Base-by-base conservation (phyloP, 768 basidiomycete genomes). In the Dioszegia aurantiaca region DNA sequence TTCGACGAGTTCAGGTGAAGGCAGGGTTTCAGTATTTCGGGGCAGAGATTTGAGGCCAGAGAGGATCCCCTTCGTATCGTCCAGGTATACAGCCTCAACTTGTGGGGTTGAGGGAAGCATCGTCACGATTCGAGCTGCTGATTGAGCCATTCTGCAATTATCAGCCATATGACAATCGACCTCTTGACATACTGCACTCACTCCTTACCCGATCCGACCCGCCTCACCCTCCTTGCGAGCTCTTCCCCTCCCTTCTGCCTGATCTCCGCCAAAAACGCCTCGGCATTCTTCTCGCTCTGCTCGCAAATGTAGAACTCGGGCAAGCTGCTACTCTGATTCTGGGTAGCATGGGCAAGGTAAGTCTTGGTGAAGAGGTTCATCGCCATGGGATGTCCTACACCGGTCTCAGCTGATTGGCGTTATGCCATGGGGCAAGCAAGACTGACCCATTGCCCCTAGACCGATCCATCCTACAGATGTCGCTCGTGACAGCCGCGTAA, bases 51-150 rank as follows among this genome's bases (percentile, higher is more conserved):
- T 78, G 46, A 94, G 78, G 0, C 84, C 81, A 3, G 86, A 81
- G 56, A 89, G 78, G 52, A 93, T 83, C 0, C 85, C 86, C n/a
- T 78, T 78, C 45, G 77, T 76, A 6, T 42, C 11, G 30, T 81
- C 80, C 21, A 80, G 69, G 74, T 92, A 94, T 10, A 92, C 91
- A 48, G 80, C 77, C 51, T 83, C 80, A 40, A 95, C 91, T 64
- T 97, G 87, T 0, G 90, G 88, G 6, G 90, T 89, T 0, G 90
- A 92, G 0, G 92, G 92, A 1, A 97, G 81, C 90, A 94, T 92
- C 5, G 91, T 93, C 51, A 97, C 74, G 44, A 95, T 81, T 9
- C 83, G 86, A 44, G 63, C 46, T 11, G 77, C 73, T 9, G 59
- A 46, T 23, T 42, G 43, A 1, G 70, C 68, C 33, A 77, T 73